Evolutionary conservation across 106 monocot genomes (phyloP).

Genomic region (Ottelia alismoides): DNA sequence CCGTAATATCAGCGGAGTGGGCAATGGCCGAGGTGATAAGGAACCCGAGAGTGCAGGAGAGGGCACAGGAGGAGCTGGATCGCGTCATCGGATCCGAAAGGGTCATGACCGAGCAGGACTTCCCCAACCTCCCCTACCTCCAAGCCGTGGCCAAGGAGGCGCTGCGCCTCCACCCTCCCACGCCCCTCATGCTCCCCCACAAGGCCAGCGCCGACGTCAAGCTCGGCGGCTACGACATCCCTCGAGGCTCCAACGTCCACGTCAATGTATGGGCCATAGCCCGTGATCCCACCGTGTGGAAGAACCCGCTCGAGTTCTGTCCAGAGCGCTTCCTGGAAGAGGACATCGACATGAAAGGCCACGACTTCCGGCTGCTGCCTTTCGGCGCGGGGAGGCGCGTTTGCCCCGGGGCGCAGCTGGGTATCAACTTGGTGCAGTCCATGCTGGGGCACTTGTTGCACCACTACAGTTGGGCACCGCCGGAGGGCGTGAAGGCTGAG

Average conservation of each 20-base stretch:
- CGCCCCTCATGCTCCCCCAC: constrained; percentile 87
- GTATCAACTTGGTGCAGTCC: constrained; percentile 56
- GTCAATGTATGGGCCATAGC: constrained; percentile 85
- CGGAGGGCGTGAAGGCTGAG: constrained; percentile 34
- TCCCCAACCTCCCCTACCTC: constrained; percentile 62
- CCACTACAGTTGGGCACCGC: constrained; percentile 55
- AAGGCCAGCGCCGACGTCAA: constrained; percentile 38
- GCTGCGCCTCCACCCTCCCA: constrained; percentile 76
- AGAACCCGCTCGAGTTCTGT: constrained; percentile 44
- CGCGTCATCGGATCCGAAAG: constrained; percentile 49
- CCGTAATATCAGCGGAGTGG: constrained; percentile 73
- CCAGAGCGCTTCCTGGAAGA: constrained; percentile 71
- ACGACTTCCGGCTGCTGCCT: constrained; percentile 64
- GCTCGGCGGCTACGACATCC: constrained; percentile 66
- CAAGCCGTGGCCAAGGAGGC: constrained; percentile 63
- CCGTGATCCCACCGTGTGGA: constrained; percentile 54
- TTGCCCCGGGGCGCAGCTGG: constrained; percentile 76
- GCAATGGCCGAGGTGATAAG: constrained; percentile 72
- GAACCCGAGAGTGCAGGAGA: constrained; percentile 45
- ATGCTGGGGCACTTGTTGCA: constrained; percentile 80
- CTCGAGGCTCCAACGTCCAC: constrained; percentile 43
- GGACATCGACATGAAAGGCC: constrained; percentile 64
- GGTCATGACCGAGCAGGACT: constrained; percentile 53
- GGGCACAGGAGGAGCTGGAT: constrained; percentile 62
- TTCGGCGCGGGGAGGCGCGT: constrained; percentile 75